Conservation (phyloP, 139 green algal species). For the Chlamydomonas eustigma region DNA sequence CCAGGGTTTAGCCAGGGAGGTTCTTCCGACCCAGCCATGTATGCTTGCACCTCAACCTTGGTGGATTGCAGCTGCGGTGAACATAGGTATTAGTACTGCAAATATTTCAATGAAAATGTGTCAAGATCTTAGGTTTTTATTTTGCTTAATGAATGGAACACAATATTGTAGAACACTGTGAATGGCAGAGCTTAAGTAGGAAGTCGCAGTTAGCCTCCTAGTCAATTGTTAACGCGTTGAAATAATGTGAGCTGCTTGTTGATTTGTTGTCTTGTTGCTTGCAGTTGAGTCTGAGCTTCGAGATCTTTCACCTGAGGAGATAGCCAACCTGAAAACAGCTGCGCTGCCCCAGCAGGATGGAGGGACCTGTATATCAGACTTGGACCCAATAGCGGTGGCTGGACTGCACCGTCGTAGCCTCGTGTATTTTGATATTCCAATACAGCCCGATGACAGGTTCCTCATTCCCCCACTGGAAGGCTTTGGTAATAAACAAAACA, state of each 20-base stretch:
- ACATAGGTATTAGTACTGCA: no score
- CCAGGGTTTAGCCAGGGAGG: slow-evolving; percentile 37
- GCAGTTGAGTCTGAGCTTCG: slow-evolving; percentile 73
- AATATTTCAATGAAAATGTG: no score
- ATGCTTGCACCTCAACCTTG: slow-evolving; percentile 60
- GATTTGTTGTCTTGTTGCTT: no score
- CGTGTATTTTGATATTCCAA: slow-evolving; percentile 85
- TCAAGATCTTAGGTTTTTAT: no score
- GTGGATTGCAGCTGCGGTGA: slow-evolving; percentile 78
- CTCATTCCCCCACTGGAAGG: slow-evolving; percentile 82
- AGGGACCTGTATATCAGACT: slow-evolving; percentile 19
- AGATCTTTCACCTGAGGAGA: slow-evolving; percentile 67
- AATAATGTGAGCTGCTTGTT: no score
- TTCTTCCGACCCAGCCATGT: slow-evolving; percentile 55
- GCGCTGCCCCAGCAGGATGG: background rate
- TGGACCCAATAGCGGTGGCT: slow-evolving; percentile 28
- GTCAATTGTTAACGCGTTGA: no score
- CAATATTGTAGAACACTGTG: no score
- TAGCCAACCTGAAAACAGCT: slow-evolving; percentile 52
- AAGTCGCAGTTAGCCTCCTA: no score
- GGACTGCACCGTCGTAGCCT: slow-evolving; percentile 51
- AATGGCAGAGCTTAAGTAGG: no score
- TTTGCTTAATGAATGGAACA: no score
- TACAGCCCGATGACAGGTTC: slow-evolving; percentile 73
- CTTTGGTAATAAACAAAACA: no score